Evolutionary conservation across 164 flowering plant genomes (phyloP).

Genomic region (Magnolia kwangsiensis): DNA sequence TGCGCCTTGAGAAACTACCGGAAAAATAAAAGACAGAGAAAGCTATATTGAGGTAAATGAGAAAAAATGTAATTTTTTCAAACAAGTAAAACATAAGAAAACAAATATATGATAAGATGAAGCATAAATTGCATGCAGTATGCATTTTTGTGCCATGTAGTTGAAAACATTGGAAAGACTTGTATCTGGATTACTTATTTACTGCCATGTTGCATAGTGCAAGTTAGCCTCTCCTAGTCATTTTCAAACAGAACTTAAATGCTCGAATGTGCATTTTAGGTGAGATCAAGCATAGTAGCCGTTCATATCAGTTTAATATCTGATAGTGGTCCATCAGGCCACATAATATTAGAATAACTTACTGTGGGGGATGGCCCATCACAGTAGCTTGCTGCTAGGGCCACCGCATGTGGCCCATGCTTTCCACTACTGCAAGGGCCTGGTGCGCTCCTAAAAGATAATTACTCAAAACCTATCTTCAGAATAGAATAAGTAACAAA

Average conservation of each 20-base stretch:
- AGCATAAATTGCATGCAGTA: too few species aligned
- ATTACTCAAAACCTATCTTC: background rate
- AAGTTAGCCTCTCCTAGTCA: background rate
- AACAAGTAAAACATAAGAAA: background rate
- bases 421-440: background rate
- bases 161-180: background rate
- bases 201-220: background rate
- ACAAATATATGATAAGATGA: background rate
- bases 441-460: background rate
- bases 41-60: background rate
- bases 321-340: background rate
- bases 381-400: background rate
- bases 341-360: background rate
- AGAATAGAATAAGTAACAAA: background rate
- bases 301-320: too few species aligned
- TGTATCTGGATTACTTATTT: background rate
- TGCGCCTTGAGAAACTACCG: constrained; percentile 85
- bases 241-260: background rate
- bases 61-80: too few species aligned
- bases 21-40: constrained; percentile 5
- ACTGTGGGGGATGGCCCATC: background rate
- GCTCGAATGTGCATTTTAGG: too few species aligned
- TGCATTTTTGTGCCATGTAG: background rate
- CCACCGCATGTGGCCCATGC: background rate
- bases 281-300: too few species aligned